phyloP scores from a whole-genome alignment of 305 asterid species.

The Solanum hybrid region DNA sequence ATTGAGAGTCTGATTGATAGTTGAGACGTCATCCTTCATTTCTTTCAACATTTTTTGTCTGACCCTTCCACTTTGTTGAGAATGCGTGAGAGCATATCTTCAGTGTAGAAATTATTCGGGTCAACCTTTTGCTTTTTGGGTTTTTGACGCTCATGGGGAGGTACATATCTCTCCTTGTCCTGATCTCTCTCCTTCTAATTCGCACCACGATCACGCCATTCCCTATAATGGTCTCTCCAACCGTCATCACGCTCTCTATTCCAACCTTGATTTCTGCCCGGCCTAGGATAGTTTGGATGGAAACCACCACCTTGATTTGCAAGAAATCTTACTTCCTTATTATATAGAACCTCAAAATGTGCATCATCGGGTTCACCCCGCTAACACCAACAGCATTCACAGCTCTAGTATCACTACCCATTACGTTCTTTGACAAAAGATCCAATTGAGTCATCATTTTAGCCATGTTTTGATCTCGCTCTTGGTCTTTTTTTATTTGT shows the following conservation, averaged over 20 bases:
- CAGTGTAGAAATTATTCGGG: background rate
- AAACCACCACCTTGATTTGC: background rate
- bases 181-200: background rate
- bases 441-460: background rate
- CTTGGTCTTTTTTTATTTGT: background rate
- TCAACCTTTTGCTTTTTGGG: background rate
- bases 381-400: background rate
- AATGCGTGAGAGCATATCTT: background rate
- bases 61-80: background rate
- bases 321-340: background rate
- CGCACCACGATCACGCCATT: background rate
- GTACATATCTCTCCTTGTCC: background rate
- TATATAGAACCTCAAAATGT: background rate
- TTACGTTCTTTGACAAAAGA: background rate
- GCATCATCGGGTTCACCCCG: background rate
- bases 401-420: background rate
- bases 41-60: background rate
- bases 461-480: background rate
- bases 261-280: background rate
- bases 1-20: background rate
- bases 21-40: background rate
- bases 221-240: background rate
- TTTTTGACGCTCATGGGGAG: background rate
- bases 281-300: background rate
- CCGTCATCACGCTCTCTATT: background rate